phyloP scores from a whole-genome alignment of 225 moss, liverwort and hornwort species.

The Neckera pumila region DNA sequence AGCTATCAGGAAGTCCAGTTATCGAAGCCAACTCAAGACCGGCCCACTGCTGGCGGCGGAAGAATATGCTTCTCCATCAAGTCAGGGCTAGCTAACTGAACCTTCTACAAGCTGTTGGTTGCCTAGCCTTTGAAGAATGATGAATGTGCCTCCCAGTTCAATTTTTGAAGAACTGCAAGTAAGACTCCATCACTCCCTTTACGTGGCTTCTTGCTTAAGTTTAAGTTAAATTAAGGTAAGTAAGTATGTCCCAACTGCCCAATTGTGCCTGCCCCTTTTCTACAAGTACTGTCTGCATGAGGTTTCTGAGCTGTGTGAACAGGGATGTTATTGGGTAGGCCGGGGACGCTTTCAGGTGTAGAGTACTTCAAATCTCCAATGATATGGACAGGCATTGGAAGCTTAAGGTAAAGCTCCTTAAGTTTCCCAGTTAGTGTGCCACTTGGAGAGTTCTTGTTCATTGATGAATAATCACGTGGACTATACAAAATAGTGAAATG shows the following conservation, averaged over 20 bases:
- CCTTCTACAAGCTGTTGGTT: neutral
- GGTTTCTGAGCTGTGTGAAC: neutral
- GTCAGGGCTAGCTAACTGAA: neutral
- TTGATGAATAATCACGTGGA: neutral
- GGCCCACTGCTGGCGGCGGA: neutral
- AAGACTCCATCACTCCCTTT: neutral
- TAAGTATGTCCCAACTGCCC: neutral
- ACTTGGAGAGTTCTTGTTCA: neutral
- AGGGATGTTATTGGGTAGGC: neutral
- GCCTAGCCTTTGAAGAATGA: neutral
- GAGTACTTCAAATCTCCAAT: too few species aligned
- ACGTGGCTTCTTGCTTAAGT: neutral
- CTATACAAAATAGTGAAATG: too few species aligned
- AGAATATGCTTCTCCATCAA: constrained; percentile 17
- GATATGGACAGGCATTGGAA: too few species aligned
- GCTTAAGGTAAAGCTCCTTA: neutral
- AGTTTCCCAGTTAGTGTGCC: neutral
- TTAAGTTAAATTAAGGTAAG: neutral
- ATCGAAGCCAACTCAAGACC: neutral
- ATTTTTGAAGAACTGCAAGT: neutral
- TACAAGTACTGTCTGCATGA: too few species aligned
- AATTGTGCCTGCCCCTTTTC: too few species aligned
- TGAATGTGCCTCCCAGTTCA: neutral
- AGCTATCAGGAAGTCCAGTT: neutral
- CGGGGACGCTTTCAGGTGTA: too few species aligned